Evolutionary conservation across 352 stramenopile genomes (phyloP), one percentile per base, ranked within the genome.

Genomic region (Phytopythium litorale): DNA sequence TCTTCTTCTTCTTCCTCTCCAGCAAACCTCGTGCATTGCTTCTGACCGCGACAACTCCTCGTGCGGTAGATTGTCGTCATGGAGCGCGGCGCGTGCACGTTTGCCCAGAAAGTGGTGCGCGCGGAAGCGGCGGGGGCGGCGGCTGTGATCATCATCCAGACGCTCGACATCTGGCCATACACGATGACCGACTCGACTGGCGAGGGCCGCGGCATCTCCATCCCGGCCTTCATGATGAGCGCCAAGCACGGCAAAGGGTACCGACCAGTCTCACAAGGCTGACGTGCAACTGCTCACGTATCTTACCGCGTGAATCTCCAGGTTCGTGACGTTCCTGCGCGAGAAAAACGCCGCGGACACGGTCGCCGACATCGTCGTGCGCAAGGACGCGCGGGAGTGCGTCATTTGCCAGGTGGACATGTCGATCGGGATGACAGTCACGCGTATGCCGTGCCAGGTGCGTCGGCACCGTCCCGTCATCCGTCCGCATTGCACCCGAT

Each of bases 371-470:
- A 80, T 93, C 30, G 65, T 72, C 18, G 81, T 89, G 23, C 78
- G 79, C 12, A 87, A 88, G 33, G 69, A 93, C 56, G 81, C 75
- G 25, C 81, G 81, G 32, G 84, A 93, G 58, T 93, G 84, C 56
- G 84, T 91, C 13, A 89, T 93, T 50, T 93, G 84, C 65, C 84
- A 93, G 68, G 79, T 88, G 28, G 81, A 91, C 13, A 81, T 91
- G 70, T 69, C 74, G 13, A 84, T 91, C 55, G 84, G 84, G 12
- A 84, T 78, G 70, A 72, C 76, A 37, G 76, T 91, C 48, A 91
- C 80, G 18, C 72, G 78, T 16, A 89, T 89, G 80, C 80, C 80
- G 8, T 89, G 80, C 25, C 80, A 89, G 74, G 79, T 89, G 69
- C 35, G 49, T 40, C 30, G 1, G 33, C 7, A 12, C 11, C 33